Base-by-base conservation (phyloP, 306 rosid genomes). In the Astragalus glycyphyllos region DNA sequence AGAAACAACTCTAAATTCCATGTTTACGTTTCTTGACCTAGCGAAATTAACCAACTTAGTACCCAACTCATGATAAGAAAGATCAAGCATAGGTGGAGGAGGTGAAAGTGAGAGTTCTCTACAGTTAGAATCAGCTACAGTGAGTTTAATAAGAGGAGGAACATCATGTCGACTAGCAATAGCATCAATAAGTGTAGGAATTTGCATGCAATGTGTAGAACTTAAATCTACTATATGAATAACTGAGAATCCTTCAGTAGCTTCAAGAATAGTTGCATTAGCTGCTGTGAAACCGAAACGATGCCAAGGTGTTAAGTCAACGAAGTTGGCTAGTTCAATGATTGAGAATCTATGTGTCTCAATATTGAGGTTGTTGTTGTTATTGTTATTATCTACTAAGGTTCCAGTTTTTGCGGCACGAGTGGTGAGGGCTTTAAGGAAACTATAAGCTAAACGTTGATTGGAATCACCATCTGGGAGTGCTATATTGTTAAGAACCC, bases 401-500 rank as follows among this genome's bases (percentile, higher is more conserved):
- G 80, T 78, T 5, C 96, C 97, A 13, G 76, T 74, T 7, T 77
- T 69, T 14, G 92, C 89, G 0, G 97, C 97, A 4, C 97, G 95
- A 0, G 87, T 51, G 0, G 95, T 76, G 12, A 94, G 90, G 1
- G 97, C 99, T 0, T 92, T 85, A 6, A 90, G 90, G 85, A 94
- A 94, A 12, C 87, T 81, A n/a, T 82, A 77, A 0, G 99, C 78
- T 8, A 94, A 84, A n/a, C 97, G 90, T 46, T 94, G 97, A 42
- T 87, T 91, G 45, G 95, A 85, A 75, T 91, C 97, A 3, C 99
- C 99, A 2, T 94, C 99, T 0, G 86, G 96, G 0, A 87, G 73
- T 11, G 97, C 96, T 37, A 91, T 91, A 82, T 91, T 94, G 87
- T 94, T 91, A 8, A 94, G 83, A 14, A 91, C 97, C 99, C 99